Percentiles rank a stretch among this genome's conserved stretches.
These are phyloP conservation scores for Scalesia atractyloides DNA, from an alignment of 129 eudicot species.

Conservation along the genomic window DNA sequence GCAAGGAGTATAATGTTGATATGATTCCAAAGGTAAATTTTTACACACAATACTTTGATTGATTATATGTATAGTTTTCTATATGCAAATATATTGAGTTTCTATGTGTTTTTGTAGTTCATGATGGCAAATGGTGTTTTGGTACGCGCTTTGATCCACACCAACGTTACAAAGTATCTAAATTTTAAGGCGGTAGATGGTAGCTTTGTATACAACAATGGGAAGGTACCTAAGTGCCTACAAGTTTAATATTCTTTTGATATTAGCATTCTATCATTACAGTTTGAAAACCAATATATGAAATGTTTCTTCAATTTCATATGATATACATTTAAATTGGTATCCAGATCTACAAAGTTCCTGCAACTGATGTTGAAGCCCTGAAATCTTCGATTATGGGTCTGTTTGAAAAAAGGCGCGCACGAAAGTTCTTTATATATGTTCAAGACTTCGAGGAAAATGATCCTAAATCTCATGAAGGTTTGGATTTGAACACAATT, in stretches of 20 bases:
- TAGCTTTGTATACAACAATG: constrained; percentile 89
- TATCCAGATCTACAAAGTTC: constrained; percentile 79
- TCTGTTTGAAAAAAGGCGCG: constrained; percentile 86
- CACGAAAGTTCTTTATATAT: constrained; percentile 82
- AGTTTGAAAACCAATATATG: background rate
- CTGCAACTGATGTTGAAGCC: constrained; percentile 96
- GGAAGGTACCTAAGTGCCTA: constrained; percentile 59
- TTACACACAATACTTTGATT: background rate
- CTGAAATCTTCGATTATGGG: constrained; percentile 90
- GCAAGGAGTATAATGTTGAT: constrained; percentile 91
- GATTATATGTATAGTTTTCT: background rate
- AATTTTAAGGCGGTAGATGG: constrained; percentile 97
- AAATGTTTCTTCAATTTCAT: constrained; percentile 1
- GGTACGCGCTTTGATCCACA: constrained; percentile 84
- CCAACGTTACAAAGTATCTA: constrained; percentile 85
- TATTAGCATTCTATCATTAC: background rate
- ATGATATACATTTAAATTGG: constrained; percentile 21
- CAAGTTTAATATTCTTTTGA: background rate
- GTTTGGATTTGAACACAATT: constrained; percentile 58
- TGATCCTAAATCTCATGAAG: constrained; percentile 86
- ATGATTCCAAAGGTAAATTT: constrained; percentile 87
- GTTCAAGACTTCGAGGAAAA: constrained; percentile 86
- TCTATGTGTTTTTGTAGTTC: constrained; percentile 54
- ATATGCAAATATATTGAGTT: constrained; percentile 1
- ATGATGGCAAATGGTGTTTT: constrained; percentile 93